Base-by-base conservation (phyloP, 1,284 basidiomycete species). In the Leccinum ponderosum region DNA sequence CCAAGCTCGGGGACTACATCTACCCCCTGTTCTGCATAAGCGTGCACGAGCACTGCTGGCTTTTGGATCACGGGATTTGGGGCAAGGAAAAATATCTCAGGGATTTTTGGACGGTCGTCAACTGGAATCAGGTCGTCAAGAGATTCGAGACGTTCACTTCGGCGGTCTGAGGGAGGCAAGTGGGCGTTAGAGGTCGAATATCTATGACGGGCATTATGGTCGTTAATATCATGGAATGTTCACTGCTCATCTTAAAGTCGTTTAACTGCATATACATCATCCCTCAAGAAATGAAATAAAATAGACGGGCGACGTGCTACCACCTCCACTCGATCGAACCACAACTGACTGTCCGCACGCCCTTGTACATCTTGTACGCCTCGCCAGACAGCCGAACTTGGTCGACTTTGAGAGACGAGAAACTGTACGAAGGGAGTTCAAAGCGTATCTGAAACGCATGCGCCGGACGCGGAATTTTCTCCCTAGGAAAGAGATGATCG, bases 21-120 rank as follows among this genome's bases (percentile, higher is more conserved):
- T 88, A 82, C 73, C 94, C 94, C 12, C 74, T 97, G 51, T 89
- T 97, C 71, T 95, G 93, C 67, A 76, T 98, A 63, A 91, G 89
- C 59, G 83, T 97, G 22, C 88, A 95, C 70, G 95, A 98, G 76
- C 95, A 95, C 70, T 90, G 92, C 25, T 99, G 95, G 91, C 80
- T 99, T 67, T 89, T 91, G 55, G 90, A 90, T 62, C 96, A 94
- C 71, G 97, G 97, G 11, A 87, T 99, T 15, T 97, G 94, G 93
- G 95, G 94, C 47, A 95, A 94, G 78, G 93, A 95, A 73, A 83
- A 87, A 72, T 99, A 97, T 81, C 78, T 97, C 68, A 87, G 84
- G 70, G 85, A 91, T 71, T 98, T 97, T 81, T 98, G 95, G 92
- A 83, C 83, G 39, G 90, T 89, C 55, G 76, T 99, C 63, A 84